Base-by-base conservation (phyloP, 2,329 filamentous ascomycete genomes). In the Monosporascus sp. region DNA sequence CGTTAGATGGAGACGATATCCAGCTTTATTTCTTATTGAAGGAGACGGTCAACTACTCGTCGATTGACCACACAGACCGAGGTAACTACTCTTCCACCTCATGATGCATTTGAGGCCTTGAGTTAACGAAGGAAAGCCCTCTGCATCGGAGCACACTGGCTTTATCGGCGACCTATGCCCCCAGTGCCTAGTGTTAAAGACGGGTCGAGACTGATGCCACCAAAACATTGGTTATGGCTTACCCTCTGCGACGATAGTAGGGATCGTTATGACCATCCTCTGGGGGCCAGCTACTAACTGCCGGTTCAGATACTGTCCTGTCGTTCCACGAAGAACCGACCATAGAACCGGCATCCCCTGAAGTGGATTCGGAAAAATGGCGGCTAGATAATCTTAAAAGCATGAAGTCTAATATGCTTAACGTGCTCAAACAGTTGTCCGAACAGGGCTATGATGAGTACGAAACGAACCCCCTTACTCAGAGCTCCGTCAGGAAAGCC, bases 31-130 rank as follows among this genome's bases (percentile, higher is more conserved):
- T 81, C 31, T 76, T 90, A 43, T 80, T 87, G 6, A 78, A 88
- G 57, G 80, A 86, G 51, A 85, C 89, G n/a, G 87, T 87, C 75
- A 87, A 90, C 65, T 91, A 88, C 67, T 86, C 84, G 15, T 87
- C 86, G 1, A 80, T 89, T 15, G 88, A 91, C 61, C 81, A 86
- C 66, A 87, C 86, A 0, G 71, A 77, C 17, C 78, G 76, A 65
- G 89, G 86, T 84, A 71, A 62, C 75, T 66, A 4, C 37, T 48
- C 22, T 35, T 35, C 28, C n/a, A 11, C 9, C 41, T 11, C 38
- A 31, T 7, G 9, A 22, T 18, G 15, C 31, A 18, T 26, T 47
- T 37, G 35, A 47, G 50, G 46, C 38, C 60, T 63, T 68, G 51
- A 66, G 54, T 26, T 37, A 3, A 15, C 3, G 3, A 3, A 6